Evolutionary conservation across 208 protist genomes (phyloP).

Genomic region (Leishmania tarentolae): DNA sequence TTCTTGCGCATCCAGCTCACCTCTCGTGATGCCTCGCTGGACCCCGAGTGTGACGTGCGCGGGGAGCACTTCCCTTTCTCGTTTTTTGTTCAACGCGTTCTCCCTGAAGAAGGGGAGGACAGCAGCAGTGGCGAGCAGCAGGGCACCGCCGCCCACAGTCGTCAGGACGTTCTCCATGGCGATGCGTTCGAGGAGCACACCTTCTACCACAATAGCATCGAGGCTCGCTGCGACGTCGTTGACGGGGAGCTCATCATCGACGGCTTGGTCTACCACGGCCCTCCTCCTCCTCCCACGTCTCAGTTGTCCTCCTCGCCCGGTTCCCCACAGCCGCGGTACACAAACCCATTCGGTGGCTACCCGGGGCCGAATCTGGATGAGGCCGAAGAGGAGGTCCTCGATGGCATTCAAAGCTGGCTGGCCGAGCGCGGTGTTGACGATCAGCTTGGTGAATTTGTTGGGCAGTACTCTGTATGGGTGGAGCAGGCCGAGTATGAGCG

Average conservation of each 20-base stretch:
- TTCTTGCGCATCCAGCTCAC: constrained; percentile 80
- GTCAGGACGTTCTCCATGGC: neutral
- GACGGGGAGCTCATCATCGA: constrained; percentile 81
- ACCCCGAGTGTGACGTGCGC: constrained; percentile 85
- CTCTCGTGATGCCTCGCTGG: constrained; percentile 76
- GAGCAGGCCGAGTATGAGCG: constrained; percentile 89
- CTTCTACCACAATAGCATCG: constrained; percentile 73
- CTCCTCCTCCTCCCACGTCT: neutral
- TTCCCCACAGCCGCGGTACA: constrained; percentile 38
- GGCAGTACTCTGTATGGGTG: constrained; percentile 77
- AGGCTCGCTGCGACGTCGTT: constrained; percentile 76
- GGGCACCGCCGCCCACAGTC: neutral
- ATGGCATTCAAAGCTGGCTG: constrained; percentile 78
- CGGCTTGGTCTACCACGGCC: constrained; percentile 71
- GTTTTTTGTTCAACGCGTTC: constrained; percentile 68
- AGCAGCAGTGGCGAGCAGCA: neutral
- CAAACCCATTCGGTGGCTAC: constrained; percentile 75
- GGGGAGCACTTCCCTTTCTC: constrained; percentile 90
- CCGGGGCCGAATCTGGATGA: constrained; percentile 78
- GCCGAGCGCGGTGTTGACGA: constrained; percentile 84
- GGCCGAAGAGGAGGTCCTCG: constrained; percentile 81
- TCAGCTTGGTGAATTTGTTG: constrained; percentile 81
- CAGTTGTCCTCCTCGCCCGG: neutral
- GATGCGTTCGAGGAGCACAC: constrained; percentile 38
- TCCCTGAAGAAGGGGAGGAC: neutral